These are phyloP conservation scores for Pseudocercospora ulei DNA, from an alignment of 2,329 filamentous ascomycete species.

Conservation along the genomic window DNA sequence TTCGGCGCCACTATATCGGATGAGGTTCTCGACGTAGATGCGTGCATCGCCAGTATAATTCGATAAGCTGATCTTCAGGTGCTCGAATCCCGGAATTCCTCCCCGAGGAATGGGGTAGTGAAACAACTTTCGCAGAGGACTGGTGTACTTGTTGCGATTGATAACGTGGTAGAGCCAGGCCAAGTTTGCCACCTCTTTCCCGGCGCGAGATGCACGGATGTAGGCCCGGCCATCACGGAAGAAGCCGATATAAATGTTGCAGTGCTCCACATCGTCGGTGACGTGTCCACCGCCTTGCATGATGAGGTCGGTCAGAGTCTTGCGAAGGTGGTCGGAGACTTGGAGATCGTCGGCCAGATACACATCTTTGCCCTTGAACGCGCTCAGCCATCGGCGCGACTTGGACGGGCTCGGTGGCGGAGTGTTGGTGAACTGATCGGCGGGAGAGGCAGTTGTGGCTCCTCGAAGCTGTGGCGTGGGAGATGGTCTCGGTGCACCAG, in stretches of 20 bases:
- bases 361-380: constrained; percentile 69
- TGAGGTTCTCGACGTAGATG: constrained; percentile 84
- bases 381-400: constrained; percentile 49
- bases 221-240: constrained; percentile 77
- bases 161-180: constrained; percentile 92
- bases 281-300: constrained; percentile 59
- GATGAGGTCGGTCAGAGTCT: constrained; percentile 63
- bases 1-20: constrained; percentile 70
- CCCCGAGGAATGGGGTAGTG: constrained; percentile 77
- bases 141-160: constrained; percentile 78
- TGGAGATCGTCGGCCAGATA: constrained; percentile 67
- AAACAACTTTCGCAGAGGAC: constrained; percentile 67
- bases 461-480: constrained; percentile 51
- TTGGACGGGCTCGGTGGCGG: constrained; percentile 37
- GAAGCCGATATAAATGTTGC: constrained; percentile 77
- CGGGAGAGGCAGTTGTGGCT: constrained; percentile 48
- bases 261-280: constrained; percentile 55
- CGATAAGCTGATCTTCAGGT: constrained; percentile 73
- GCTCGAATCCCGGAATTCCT: constrained; percentile 69
- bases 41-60: constrained; percentile 95
- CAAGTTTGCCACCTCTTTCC: constrained; percentile 81
- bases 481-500: constrained; percentile 15
- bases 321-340: constrained; percentile 56
- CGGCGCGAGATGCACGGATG: constrained; percentile 59
- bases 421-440: constrained; percentile 37